Conservation (phyloP, 2,329 filamentous ascomycete genomes). For the Fusarium sp. region DNA sequence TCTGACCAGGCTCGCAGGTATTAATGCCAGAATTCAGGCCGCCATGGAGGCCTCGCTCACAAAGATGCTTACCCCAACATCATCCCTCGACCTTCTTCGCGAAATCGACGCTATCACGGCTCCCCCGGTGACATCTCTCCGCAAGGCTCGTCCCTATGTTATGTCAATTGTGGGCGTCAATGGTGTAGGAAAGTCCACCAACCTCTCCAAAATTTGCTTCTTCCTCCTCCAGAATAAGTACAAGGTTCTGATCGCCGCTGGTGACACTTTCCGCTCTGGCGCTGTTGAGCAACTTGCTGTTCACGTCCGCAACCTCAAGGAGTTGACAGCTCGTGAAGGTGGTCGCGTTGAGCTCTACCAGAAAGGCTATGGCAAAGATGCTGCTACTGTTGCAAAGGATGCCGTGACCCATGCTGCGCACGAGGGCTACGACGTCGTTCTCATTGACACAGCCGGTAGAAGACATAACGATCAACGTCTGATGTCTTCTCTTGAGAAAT, state of each 20-base stretch:
- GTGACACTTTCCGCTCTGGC: constrained; percentile 96
- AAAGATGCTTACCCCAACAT: constrained; percentile 95
- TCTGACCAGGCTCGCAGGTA: constrained; percentile 56
- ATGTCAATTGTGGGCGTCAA: constrained; percentile 99
- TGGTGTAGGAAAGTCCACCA: constrained; percentile 97
- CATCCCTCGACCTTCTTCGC: constrained; percentile 91
- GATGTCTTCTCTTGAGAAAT: constrained; percentile 97
- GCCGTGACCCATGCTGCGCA: constrained; percentile 83
- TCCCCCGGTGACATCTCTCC: constrained; percentile 70
- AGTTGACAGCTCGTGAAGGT: constrained; percentile 85
- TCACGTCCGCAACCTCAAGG: constrained; percentile 91
- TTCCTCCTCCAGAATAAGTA: constrained; percentile 98
- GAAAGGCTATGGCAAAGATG: constrained; percentile 97
- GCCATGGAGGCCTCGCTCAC: constrained; percentile 93
- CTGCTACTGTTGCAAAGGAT: constrained; percentile 93
- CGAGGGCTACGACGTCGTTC: constrained; percentile 86
- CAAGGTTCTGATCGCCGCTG: constrained; percentile 91
- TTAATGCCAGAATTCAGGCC: constrained; percentile 82
- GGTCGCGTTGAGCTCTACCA: constrained; percentile 92
- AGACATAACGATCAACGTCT: constrained; percentile 95
- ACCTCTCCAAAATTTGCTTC: constrained; percentile 97
- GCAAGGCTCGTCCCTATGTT: constrained; percentile 83
- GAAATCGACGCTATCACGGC: constrained; percentile 85
- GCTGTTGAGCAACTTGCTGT: constrained; percentile 97
- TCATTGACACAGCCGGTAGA: constrained; percentile 95